These are phyloP conservation scores for Entonaema liquescens DNA, from an alignment of 495 filamentous ascomycete species.

Conservation along the genomic window DNA sequence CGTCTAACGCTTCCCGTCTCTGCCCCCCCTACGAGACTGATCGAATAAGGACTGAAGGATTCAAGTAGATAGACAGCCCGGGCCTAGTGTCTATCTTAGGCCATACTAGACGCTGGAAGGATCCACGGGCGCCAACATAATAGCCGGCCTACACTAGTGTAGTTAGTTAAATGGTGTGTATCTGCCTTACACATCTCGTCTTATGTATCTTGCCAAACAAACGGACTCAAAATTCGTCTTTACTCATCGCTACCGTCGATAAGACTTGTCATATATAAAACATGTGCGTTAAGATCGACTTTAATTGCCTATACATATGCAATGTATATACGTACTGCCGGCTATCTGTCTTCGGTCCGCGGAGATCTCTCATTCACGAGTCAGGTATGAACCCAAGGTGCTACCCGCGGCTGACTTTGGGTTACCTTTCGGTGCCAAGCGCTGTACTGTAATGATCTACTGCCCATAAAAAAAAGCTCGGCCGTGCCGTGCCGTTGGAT, in stretches of 20 bases:
- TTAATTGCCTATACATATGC: not conserved
- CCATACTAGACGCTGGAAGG: not conserved
- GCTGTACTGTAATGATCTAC: constrained; percentile 16
- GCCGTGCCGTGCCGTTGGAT: constrained; percentile 45
- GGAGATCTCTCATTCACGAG: constrained; percentile 30
- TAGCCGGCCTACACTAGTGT: too few relatives aligned
- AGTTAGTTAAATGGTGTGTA: too few relatives aligned
- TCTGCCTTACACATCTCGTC: not conserved
- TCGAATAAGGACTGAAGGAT: not conserved
- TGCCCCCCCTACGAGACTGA: not conserved
- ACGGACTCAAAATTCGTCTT: not conserved
- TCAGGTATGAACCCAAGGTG: constrained; percentile 24
- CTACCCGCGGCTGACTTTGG: constrained; percentile 15
- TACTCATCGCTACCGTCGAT: constrained; percentile 10
- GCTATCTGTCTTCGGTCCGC: constrained; percentile 12
- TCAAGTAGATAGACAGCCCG: not conserved
- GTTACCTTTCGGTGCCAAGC: constrained; percentile 27
- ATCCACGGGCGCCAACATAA: not conserved
- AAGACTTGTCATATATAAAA: constrained; percentile 22
- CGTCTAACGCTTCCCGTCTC: not conserved
- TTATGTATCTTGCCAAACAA: not conserved
- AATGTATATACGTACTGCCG: constrained; percentile 7
- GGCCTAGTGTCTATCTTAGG: constrained; percentile 7
- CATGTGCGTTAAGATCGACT: constrained; percentile 28
- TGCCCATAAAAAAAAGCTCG: constrained; percentile 20